These are phyloP conservation scores for Coleophoma crateriformis DNA, from an alignment of 2,329 filamentous ascomycete species.

Conservation along the genomic window DNA sequence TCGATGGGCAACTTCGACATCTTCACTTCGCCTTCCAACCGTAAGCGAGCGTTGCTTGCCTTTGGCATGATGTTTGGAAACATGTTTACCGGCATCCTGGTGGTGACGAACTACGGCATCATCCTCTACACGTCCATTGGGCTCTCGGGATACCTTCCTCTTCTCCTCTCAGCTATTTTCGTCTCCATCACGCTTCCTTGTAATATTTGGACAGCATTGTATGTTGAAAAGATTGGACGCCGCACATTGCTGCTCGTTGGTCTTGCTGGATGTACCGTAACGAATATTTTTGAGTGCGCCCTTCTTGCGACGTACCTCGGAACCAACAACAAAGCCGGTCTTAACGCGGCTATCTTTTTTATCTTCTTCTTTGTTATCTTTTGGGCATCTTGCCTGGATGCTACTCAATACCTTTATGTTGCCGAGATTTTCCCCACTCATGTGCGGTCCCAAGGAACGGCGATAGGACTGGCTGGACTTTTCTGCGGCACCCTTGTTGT, in stretches of 20 bases:
- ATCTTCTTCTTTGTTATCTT: background rate
- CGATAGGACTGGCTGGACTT: conserved; percentile 1
- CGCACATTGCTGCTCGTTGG: conserved; percentile 4
- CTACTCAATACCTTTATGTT: background rate
- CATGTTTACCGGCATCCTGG: background rate
- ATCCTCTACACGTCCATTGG: conserved; percentile 32
- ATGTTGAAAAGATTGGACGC: conserved; percentile 16
- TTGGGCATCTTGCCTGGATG: background rate
- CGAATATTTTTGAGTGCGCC: background rate
- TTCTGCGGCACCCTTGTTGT: conserved; percentile 1
- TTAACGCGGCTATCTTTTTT: conserved; percentile 2
- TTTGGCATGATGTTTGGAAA: background rate
- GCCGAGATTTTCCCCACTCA: conserved; percentile 4
- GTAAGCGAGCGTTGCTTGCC: background rate
- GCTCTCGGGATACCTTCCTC: conserved; percentile 30
- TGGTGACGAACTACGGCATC: conserved; percentile 31
- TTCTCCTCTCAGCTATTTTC: conserved; percentile 38
- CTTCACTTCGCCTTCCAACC: background rate
- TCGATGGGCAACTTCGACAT: background rate
- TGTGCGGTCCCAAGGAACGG: conserved; percentile 3
- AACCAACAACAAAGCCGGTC: conserved; percentile 2
- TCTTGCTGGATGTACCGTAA: background rate
- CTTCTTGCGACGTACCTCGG: conserved; percentile 2
- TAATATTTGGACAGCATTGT: conserved; percentile 34
- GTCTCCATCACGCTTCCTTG: conserved; percentile 32